Base-by-base conservation (phyloP, 106 monocot species). In the Platanthera guangdongensis region DNA sequence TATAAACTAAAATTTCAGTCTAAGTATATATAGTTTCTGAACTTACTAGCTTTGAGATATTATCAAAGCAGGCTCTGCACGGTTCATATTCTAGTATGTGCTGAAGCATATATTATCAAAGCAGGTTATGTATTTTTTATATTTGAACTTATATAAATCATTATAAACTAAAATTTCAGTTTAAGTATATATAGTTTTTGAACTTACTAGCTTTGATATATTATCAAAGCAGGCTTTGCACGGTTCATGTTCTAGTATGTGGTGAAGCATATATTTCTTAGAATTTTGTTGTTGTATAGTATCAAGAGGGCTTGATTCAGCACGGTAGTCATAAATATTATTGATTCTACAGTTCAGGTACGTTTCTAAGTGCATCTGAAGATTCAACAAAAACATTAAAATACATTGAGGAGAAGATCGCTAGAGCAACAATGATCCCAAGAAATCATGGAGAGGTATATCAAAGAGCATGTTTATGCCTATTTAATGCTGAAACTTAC, bases 351-450 rank as follows among this genome's bases (percentile, higher is more conserved):
- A 94, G 94, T 82, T 94, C 94, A 59, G 94, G 91, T 39, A 89
- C 94, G 57, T 91, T 94, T 75, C 57, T 94, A 45, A 82, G 87
- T 89, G 83, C 91, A 70, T 68, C 65, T 67, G 85, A 91, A 73
- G 94, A 94, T 84, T 50, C 81, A 80, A 89, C 83, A 50, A 85
- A 88, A 81, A 79, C 80, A 28, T 65, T 94, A 76, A 74, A 76
- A 9, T 50, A 76, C 18, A 78, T 94, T 68, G 91, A 94, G 67
- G 51, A 85, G 48, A 88, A 89, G 80, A 94, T 94, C 74, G 94
- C 94, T 30, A 91, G 83, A 85, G 91, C 76, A 70, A 94, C 94
- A 11, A 89, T 94, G 94, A 85, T 94, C 74, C 94, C 94, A 62
- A 87, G 80, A 83, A 78, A 79, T 1, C 82, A 91, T 76, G 94